Conservation (phyloP, 176 grass and related monocot genomes). For the Rhynchospora tenuis region DNA sequence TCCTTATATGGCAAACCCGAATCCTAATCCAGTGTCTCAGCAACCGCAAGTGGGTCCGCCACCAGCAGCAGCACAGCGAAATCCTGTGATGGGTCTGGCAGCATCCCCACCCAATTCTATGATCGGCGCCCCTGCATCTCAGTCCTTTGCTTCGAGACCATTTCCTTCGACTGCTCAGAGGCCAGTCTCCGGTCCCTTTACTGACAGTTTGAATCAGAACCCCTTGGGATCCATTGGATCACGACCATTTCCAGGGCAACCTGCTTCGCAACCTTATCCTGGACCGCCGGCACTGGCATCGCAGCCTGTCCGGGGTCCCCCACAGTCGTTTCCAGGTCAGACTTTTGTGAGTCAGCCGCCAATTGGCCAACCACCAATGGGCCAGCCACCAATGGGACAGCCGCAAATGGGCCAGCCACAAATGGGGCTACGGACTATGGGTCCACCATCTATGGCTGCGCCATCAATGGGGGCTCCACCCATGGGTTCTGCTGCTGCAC, state of each 20-base stretch:
- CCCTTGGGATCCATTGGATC: slow-evolving; percentile 27
- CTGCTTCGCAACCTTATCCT: slow-evolving; percentile 25
- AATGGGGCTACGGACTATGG: background rate
- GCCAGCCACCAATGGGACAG: background rate
- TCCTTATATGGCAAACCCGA: slow-evolving; percentile 2
- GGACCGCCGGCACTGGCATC: slow-evolving; percentile 9
- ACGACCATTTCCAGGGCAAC: slow-evolving; percentile 35
- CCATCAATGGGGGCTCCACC: slow-evolving; percentile 10
- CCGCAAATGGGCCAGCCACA: background rate
- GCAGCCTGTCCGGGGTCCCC: background rate
- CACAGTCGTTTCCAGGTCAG: slow-evolving; percentile 14
- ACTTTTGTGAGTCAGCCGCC: background rate
- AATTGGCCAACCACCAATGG: slow-evolving; percentile 6
- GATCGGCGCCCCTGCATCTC: background rate
- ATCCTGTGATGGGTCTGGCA: slow-evolving; percentile 19
- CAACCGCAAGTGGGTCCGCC: slow-evolving; percentile 19
- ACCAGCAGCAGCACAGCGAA: background rate
- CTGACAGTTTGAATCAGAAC: slow-evolving; percentile 26
- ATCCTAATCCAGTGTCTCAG: slow-evolving; percentile 23
- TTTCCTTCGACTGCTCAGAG: slow-evolving; percentile 5
- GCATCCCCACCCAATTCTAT: slow-evolving; percentile 6
- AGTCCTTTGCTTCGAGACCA: slow-evolving; percentile 19
- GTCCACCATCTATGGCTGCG: background rate
- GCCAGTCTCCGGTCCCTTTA: slow-evolving; percentile 22
- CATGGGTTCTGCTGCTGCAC: slow-evolving; percentile 12